Evolutionary conservation across 306 rosid genomes (phyloP).

Genomic region (Canavalia ensiformis): DNA sequence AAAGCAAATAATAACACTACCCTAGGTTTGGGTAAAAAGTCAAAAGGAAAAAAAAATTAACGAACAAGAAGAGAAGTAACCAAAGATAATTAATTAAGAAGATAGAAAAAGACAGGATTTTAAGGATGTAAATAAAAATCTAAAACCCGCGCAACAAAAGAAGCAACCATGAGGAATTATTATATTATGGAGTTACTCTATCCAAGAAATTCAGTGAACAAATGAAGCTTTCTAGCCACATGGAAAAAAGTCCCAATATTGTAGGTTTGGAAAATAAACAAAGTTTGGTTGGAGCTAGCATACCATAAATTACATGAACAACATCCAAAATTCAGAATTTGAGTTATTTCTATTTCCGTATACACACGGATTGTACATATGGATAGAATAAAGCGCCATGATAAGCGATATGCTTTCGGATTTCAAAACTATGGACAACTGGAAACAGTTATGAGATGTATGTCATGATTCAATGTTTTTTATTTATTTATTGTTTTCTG

Average conservation of each 20-base stretch:
- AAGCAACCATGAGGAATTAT: not conserved
- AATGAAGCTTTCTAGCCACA: not conserved
- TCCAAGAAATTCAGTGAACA: conserved; percentile 3
- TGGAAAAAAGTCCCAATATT: not conserved
- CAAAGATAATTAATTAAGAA: not conserved
- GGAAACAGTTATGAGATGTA: conserved; percentile 26
- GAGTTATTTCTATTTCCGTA: conserved; percentile 18
- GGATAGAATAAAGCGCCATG: conserved; percentile 54
- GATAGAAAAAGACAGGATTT: not conserved
- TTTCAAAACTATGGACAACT: conserved; percentile 38
- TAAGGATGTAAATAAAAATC: not conserved
- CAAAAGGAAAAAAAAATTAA: not conserved
- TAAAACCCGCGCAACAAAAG: not conserved
- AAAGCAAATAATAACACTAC: too few species aligned
- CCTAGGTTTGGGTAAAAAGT: not conserved
- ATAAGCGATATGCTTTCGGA: conserved; percentile 40
- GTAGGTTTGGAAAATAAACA: not conserved
- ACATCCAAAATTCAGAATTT: conserved; percentile 5
- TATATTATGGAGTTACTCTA: conserved; percentile 6
- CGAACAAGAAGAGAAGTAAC: not conserved
- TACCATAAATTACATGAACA: not conserved
- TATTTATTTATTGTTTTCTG: not conserved
- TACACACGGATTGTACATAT: conserved; percentile 44
- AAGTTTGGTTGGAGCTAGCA: not conserved
- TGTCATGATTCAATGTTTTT: not conserved